Evolutionary conservation across 2,329 filamentous ascomycete genomes (phyloP).

Genomic region (Fonsecaea erecta): DNA sequence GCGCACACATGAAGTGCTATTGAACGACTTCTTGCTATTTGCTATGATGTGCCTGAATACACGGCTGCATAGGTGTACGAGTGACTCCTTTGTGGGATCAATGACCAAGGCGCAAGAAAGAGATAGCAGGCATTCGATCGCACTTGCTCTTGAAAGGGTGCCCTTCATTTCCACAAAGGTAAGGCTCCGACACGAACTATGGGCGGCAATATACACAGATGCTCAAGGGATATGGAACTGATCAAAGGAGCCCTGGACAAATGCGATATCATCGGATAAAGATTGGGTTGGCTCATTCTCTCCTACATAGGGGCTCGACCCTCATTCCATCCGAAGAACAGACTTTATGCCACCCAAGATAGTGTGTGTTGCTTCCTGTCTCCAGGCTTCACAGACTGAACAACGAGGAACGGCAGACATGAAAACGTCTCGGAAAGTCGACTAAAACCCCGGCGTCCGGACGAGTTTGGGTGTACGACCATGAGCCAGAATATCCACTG

Average conservation of each 20-base stretch:
- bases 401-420: conserved; percentile 26
- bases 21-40: neutral
- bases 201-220: neutral
- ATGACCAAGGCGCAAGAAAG: neutral
- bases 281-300: conserved; percentile 36
- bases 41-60: neutral
- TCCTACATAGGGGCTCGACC: conserved; percentile 26
- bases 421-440: neutral
- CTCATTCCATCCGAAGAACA: conserved; percentile 39
- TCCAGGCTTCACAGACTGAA: conserved; percentile 18
- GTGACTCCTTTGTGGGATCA: neutral
- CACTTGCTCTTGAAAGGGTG: neutral
- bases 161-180: neutral
- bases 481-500: neutral
- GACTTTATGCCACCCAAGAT: conserved; percentile 8
- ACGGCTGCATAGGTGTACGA: neutral
- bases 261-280: conserved; percentile 26
- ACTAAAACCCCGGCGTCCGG: neutral
- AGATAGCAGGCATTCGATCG: neutral
- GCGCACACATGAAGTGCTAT: neutral
- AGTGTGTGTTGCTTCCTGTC: conserved; percentile 20
- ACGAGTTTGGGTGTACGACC: no score
- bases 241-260: neutral
- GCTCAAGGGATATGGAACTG: neutral
- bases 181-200: neutral